Conservation (phyloP, 768 basidiomycete genomes). For the Gautieria morchelliformis region DNA sequence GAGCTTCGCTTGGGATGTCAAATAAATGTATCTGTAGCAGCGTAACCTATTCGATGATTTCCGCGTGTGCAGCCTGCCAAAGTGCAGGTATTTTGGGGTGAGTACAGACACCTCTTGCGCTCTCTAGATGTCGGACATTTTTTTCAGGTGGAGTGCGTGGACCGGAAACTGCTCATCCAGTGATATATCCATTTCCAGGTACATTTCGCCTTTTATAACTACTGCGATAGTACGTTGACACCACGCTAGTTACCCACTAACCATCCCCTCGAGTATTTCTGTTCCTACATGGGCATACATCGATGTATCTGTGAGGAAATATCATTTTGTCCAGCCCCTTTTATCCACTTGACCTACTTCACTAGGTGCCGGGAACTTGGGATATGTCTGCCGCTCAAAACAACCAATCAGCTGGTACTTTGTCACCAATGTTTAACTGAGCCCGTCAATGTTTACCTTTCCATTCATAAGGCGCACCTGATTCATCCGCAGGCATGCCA, state of each 20-base stretch:
- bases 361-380: background rate
- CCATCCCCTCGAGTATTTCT: constrained; percentile 38
- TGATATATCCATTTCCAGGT: constrained; percentile 6
- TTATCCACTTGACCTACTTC: background rate
- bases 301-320: constrained; percentile 33
- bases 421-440: background rate
- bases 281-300: constrained; percentile 59
- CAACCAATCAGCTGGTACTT: background rate
- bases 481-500: too few species aligned
- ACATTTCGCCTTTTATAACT: background rate
- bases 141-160: constrained; percentile 24
- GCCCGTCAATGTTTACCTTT: background rate
- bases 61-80: constrained; percentile 52
- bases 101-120: constrained; percentile 5
- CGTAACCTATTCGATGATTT: constrained; percentile 44
- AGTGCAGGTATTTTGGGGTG: constrained; percentile 29
- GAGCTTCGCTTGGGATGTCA: background rate
- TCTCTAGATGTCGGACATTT: background rate
- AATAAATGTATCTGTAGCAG: constrained; percentile 42
- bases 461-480: background rate
- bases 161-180: constrained; percentile 12
- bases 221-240: background rate
- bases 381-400: background rate
- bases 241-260: constrained; percentile 31
- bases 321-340: background rate